A percentile compares a stretch with the other conserved stretches of the same genome.
These are phyloP conservation scores for Echria macrotheca DNA, from an alignment of 495 filamentous ascomycete genomes.

Conservation along the genomic window DNA sequence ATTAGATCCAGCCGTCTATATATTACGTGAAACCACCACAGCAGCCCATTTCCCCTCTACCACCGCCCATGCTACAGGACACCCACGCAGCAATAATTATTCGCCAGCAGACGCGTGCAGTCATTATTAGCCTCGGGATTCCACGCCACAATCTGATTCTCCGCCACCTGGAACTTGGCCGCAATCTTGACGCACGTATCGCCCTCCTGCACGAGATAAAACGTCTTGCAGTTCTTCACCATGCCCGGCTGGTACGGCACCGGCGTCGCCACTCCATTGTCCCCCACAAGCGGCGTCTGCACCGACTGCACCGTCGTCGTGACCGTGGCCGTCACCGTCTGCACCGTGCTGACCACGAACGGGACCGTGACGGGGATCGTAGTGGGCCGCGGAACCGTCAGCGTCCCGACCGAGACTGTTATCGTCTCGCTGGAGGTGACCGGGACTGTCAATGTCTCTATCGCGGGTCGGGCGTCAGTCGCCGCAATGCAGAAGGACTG, in stretches of 20 bases:
- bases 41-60: too few species aligned
- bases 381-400: neutral
- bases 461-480: neutral
- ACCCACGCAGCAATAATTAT: slow-evolving; percentile 16
- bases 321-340: neutral
- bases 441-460: neutral
- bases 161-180: slow-evolving; percentile 4
- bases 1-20: too few species aligned
- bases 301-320: slow-evolving; percentile 12
- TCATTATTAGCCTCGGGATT: slow-evolving; percentile 9
- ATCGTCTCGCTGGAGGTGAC: neutral
- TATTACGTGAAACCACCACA: too few species aligned
- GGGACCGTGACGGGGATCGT: slow-evolving; percentile 1
- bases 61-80: slow-evolving; percentile 1
- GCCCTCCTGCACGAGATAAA: slow-evolving; percentile 28
- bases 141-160: slow-evolving; percentile 13
- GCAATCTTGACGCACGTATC: slow-evolving; percentile 16
- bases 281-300: neutral
- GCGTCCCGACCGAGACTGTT: neutral
- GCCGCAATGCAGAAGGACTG: slow-evolving; percentile 12
- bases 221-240: slow-evolving; percentile 38
- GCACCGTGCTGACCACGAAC: neutral
- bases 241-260: slow-evolving; percentile 36
- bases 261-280: slow-evolving; percentile 27
- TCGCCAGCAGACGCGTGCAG: slow-evolving; percentile 14